Conservation (phyloP, 768 basidiomycete genomes). For the Russula olivacea region DNA sequence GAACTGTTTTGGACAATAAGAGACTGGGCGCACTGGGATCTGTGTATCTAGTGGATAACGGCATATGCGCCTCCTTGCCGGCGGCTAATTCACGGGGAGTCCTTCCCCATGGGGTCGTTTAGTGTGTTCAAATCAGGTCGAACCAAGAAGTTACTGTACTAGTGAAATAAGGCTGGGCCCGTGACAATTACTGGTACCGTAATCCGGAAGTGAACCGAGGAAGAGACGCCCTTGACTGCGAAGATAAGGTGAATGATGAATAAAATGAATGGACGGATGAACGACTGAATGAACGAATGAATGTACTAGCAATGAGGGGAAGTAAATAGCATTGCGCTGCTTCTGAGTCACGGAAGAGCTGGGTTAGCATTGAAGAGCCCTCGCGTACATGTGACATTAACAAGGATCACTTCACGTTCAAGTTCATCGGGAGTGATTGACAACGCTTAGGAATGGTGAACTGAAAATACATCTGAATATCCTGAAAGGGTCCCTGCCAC, state of each 20-base stretch:
- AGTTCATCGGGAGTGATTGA: not conserved
- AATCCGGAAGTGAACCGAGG: slow-evolving; percentile 39
- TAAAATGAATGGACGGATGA: not conserved
- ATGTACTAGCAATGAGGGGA: slow-evolving; percentile 23
- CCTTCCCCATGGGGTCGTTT: not conserved
- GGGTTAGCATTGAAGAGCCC: not conserved
- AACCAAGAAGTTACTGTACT: not conserved
- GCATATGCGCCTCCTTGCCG: not conserved
- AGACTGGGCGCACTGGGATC: not conserved
- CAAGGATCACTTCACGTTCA: not conserved
- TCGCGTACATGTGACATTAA: slow-evolving; percentile 2
- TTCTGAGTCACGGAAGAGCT: slow-evolving; percentile 8
- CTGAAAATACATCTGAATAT: not conserved
- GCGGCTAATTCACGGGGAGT: not conserved
- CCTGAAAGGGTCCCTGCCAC: not conserved
- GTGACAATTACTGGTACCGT: slow-evolving; percentile 18
- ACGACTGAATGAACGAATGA: slow-evolving; percentile 30
- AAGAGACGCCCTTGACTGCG: slow-evolving; percentile 37
- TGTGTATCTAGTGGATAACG: not conserved
- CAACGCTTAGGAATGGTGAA: not conserved
- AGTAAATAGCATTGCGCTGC: slow-evolving; percentile 25
- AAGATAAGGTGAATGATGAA: slow-evolving; percentile 2
- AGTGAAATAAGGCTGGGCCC: not conserved
- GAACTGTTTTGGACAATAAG: not conserved
- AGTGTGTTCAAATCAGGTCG: not conserved